Evolutionary conservation across 805 yeast genomes (phyloP), one percentile per base, ranked within the genome.

Genomic region (Ogataea pini): DNA sequence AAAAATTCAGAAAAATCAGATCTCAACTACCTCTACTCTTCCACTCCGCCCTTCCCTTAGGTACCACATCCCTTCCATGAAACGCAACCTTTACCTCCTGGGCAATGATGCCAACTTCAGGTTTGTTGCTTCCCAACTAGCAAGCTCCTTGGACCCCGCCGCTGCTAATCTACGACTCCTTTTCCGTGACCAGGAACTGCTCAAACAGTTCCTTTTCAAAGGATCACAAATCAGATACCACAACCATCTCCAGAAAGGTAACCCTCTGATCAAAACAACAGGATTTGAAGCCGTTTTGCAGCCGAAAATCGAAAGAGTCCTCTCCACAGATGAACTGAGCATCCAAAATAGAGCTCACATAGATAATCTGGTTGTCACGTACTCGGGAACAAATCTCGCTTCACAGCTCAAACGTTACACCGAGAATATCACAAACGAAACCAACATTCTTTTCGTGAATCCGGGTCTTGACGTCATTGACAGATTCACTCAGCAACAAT

Each of bases 381-480:
- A 42, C 27, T 45, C 22, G 20, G 48, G 49, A 7, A 13, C 44
- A 3, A 46, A 43, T 7, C 16, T 46, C 3, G 44, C 25, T 7
- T 13, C 43, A 8, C 20, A 27, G 24, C 25, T 58, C 12, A n/a
- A 41, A 12, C 36, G 17, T 4, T 53, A 50, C 48, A 43, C 22
- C 34, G 37, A 36, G 3, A 36, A 47, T 19, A 51, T 62, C n/a
- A 17, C 54, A 0, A 28, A 36, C 13, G 41, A 56, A 9, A 51
- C 68, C 7, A 61, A 53, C 34, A 18, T 64, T 5, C n/a, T 63
- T 3, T 51, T 64, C 36, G 52, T 64, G 10, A 55, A 63, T 45
- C 64, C 68, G 1, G 29, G 45, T 16, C 48, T 57, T 12, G 64
- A 61, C 7, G 34, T 43, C 7, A 36, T 58, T 3, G 59, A 59